Evolutionary conservation across 768 basidiomycete species (phyloP), one percentile per base, ranked within the genome.

Genomic region (Calocera viscosa): DNA sequence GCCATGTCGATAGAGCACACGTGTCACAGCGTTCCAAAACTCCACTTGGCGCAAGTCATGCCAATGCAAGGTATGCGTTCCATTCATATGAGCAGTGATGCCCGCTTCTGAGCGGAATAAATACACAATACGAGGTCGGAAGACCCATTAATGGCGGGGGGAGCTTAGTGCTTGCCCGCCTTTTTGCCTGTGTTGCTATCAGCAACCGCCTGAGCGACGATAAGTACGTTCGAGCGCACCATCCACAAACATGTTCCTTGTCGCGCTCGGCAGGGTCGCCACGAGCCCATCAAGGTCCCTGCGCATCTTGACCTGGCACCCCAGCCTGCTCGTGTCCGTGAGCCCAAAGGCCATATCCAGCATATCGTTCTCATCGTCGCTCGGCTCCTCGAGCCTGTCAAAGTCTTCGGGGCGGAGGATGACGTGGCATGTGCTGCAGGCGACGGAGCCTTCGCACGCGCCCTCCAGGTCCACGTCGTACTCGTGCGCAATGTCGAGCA

Each of bases 351-450:
- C 95, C 83, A 98, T 91, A 76, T 97, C 95, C 40, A 99, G 83
- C 92, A 94, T 94, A 72, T 93, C 94, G 72, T 97, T 99, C 78
- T 99, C 95, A 74, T 99, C 95, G 70, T 98, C 95, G 66, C 90
- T 90, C 2, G 95, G 94, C 73, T 98, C 95, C 1, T 91, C 88
- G 1, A 98, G 82, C 60, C 83, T 75, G 75, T 97, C 91, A 74
- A 94, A 97, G 68, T 86, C 81, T 72, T 93, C 86, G 24, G 83
- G 82, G 28, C 86, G 80, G 65, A 94, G 81, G 67, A 99, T 91
- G 66, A 98, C 84, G 75, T 99, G 95, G 75, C 95, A 99, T 24
- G 95, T 99, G 16, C 95, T 97, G 74, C 95, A 99, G 17, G 95
- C 95, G 63, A 96, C 84, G 0, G 93, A 95, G 41, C 92, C 90